Conservation (phyloP, 169 alveolate species). For the Hepatocystis sp. region DNA sequence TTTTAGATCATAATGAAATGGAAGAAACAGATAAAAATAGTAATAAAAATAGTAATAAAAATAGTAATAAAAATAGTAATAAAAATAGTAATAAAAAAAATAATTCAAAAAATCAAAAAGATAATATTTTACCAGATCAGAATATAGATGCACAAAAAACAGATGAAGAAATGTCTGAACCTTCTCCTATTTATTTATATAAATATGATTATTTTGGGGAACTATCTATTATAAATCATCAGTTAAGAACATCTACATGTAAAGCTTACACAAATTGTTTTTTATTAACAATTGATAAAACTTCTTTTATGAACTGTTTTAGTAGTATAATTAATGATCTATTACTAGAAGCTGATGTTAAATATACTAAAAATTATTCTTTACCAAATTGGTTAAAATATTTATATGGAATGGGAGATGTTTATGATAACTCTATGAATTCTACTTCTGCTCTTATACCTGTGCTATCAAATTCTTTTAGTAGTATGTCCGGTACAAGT, state of each 20-base stretch:
- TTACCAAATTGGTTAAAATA: conserved; percentile 67
- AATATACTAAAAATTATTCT: conserved; percentile 57
- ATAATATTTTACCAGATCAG: conserved; percentile 1
- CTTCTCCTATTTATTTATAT: conserved; percentile 41
- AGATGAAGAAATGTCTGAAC: no score
- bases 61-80: background rate
- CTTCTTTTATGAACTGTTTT: conserved; percentile 30
- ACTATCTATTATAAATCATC: conserved; percentile 64
- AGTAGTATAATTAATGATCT: conserved; percentile 52
- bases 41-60: background rate
- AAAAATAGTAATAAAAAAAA: no score
- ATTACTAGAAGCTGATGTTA: conserved; percentile 60
- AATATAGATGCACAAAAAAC: background rate
- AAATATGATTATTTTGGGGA: conserved; percentile 75
- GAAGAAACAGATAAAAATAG: background rate
- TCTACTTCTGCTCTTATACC: conserved; percentile 48
- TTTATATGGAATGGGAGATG: conserved; percentile 34
- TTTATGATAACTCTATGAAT: conserved; percentile 3
- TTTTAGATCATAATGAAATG: conserved; percentile 4
- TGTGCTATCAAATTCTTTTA: conserved; percentile 26
- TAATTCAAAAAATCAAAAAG: background rate
- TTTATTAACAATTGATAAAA: conserved; percentile 69
- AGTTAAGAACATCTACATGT: conserved; percentile 72
- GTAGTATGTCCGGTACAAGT: conserved; percentile 48
- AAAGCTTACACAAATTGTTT: conserved; percentile 73